Percentiles rank a stretch among this genome's conserved stretches.
Evolutionary conservation across 2,329 filamentous ascomycete species (phyloP).

Genomic region (Botrytis elliptica): DNA sequence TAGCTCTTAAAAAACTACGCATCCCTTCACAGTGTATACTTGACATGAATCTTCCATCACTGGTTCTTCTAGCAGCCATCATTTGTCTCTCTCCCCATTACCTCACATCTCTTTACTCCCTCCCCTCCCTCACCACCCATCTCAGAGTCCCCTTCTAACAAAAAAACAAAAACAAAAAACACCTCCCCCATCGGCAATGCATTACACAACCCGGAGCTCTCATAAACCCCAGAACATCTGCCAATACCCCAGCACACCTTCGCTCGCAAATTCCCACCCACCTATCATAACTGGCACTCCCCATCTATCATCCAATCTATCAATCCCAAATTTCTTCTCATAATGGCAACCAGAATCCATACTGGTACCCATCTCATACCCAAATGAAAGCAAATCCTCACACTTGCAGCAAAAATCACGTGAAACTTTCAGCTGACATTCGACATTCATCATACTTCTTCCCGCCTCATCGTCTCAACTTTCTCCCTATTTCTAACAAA

Average conservation of each 20-base stretch:
- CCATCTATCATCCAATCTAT: not conserved
- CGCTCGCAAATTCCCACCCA: not conserved
- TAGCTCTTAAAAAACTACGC: not conserved
- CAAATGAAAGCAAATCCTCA: not conserved
- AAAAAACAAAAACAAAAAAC: no score
- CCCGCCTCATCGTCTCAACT: not conserved
- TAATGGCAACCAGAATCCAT: not conserved
- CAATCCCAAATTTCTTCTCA: not conserved
- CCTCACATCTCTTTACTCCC: not conserved
- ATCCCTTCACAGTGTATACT: not conserved
- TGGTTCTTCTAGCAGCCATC: accelerated
- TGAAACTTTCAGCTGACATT: not conserved
- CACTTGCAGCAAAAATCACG: not conserved
- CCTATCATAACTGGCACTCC: not conserved
- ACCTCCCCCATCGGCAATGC: no score
- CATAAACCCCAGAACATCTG: no score
- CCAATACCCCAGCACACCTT: not conserved
- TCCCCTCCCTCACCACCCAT: no score
- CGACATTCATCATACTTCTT: not conserved
- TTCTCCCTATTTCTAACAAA: not conserved
- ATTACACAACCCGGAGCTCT: no score
- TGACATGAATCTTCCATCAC: not conserved
- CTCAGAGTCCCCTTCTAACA: not conserved
- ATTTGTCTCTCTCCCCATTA: not conserved
- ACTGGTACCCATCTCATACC: not conserved